Percentiles rank a stretch among this genome's conserved stretches.
Conservation (phyloP, 768 basidiomycete genomes). For the Baorangia bicolor region DNA sequence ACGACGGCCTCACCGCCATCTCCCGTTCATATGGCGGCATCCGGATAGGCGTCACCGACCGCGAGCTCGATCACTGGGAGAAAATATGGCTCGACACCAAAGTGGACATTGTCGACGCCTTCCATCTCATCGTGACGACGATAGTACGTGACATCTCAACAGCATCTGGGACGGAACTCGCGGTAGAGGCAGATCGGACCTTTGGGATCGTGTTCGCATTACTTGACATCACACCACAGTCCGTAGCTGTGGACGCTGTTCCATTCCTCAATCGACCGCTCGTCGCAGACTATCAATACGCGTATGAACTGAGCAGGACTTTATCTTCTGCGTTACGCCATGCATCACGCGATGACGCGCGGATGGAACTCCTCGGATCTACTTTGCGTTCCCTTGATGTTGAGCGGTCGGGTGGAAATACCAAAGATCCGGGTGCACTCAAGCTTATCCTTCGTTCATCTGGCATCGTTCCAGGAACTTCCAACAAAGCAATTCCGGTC, state of each 20-base stretch:
- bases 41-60: constrained; percentile 24
- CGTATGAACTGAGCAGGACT: constrained; percentile 56
- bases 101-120: constrained; percentile 65
- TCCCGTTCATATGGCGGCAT: constrained; percentile 63
- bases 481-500: constrained; percentile 30
- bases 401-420: constrained; percentile 6
- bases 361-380: constrained; percentile 56
- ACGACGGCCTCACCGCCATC: constrained; percentile 52
- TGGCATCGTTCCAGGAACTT: constrained; percentile 38
- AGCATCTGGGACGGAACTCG: constrained; percentile 43
- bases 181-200: constrained; percentile 48
- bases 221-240: constrained; percentile 41
- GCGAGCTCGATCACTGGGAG: constrained; percentile 63
- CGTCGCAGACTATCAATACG: constrained; percentile 68
- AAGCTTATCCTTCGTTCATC: constrained; percentile 64
- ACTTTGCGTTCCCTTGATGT: constrained; percentile 44
- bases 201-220: constrained; percentile 62
- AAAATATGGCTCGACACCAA: constrained; percentile 71
- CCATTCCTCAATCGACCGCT: constrained; percentile 70
- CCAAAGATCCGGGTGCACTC: constrained; percentile 53
- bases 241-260: constrained; percentile 25
- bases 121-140: constrained; percentile 56
- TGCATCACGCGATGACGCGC: constrained; percentile 53
- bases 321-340: constrained; percentile 46
- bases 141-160: constrained; percentile 49